These are phyloP conservation scores for Taiozyma sp. DNA, from an alignment of 1,139 yeast genomes.

Conservation along the genomic window DNA sequence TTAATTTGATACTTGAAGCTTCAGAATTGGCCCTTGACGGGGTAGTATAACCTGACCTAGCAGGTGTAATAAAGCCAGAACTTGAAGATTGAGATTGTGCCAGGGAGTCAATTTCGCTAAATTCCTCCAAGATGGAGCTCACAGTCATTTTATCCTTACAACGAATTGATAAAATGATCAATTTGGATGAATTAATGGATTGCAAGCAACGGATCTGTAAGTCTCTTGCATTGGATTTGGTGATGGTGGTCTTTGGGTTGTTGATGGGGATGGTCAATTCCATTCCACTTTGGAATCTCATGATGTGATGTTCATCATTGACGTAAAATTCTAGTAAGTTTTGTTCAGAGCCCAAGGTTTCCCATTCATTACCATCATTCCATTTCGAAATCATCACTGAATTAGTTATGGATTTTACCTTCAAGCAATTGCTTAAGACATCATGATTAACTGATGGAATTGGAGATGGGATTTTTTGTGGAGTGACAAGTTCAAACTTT, in stretches of 20 bases:
- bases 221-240: constrained; percentile 17
- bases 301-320: background rate
- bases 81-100: background rate
- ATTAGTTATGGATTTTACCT: constrained; percentile 3
- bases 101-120: background rate
- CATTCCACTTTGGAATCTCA: constrained; percentile 3
- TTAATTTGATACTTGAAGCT: background rate
- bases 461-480: constrained; percentile 3
- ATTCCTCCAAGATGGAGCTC: constrained; percentile 9
- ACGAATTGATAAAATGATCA: constrained; percentile 18
- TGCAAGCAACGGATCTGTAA: constrained; percentile 17
- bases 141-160: constrained; percentile 14
- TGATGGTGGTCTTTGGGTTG: constrained; percentile 4
- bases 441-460: background rate
- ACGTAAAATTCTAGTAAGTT: constrained; percentile 9
- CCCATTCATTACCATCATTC: constrained; percentile 18
- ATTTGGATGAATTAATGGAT: constrained; percentile 6
- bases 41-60: background rate
- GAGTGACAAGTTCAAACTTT: constrained; percentile 20
- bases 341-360: constrained; percentile 12
- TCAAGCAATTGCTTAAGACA: constrained; percentile 6
- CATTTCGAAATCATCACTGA: constrained; percentile 18
- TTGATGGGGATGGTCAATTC: constrained; percentile 1
- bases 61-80: background rate
- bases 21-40: constrained; percentile 5